Conservation (phyloP, 495 filamentous ascomycete genomes). For the Pyronema domesticum region DNA sequence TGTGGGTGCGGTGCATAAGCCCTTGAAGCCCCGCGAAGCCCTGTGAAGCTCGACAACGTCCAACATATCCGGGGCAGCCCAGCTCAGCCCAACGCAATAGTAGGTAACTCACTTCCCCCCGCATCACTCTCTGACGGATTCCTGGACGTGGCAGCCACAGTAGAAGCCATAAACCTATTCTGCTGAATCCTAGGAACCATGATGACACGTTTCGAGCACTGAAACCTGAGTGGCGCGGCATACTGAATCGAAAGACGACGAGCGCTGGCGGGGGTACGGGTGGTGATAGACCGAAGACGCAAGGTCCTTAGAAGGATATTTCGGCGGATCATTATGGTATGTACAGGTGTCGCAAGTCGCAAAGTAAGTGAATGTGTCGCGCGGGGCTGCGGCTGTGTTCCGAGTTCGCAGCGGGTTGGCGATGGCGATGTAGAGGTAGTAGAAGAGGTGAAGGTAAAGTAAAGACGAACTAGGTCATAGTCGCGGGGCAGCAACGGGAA, state of each 20-base stretch:
- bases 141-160: background rate
- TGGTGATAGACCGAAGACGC: background rate
- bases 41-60: background rate
- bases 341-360: too few relatives aligned
- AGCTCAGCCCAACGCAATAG: too few relatives aligned
- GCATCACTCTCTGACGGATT: background rate
- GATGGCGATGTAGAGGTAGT: too few relatives aligned
- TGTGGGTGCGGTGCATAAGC: background rate
- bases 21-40: background rate
- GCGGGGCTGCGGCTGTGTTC: too few relatives aligned
- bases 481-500: too few relatives aligned
- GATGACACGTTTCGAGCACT: background rate
- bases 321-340: constrained; percentile 1
- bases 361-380: too few relatives aligned
- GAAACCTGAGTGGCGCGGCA: background rate
- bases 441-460: too few relatives aligned
- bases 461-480: too few relatives aligned
- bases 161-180: background rate
- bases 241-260: background rate
- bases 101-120: background rate
- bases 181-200: background rate
- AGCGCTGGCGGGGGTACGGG: background rate
- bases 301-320: background rate
- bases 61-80: too few relatives aligned
- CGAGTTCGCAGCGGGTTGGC: too few relatives aligned